phyloP scores from a whole-genome alignment of 164 flowering plant genomes.

The Paratinospora sagittata region DNA sequence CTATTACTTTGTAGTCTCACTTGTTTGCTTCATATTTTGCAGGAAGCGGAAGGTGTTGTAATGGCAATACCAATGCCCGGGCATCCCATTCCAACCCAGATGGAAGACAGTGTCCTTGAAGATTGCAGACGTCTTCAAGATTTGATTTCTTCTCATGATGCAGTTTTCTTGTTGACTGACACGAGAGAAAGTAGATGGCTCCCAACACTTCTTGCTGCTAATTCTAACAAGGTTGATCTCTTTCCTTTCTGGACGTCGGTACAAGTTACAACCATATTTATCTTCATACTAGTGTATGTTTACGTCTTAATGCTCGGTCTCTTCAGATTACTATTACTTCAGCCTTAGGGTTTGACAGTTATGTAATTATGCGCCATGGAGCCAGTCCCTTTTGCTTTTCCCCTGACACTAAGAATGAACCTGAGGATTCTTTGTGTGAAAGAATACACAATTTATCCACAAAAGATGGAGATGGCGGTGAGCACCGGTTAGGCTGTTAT shows the following conservation, averaged over 20 bases:
- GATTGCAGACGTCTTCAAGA: conserved; percentile 66
- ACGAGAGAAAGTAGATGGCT: conserved; percentile 99
- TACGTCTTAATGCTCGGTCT: conserved; percentile 8
- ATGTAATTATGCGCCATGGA: conserved; percentile 98
- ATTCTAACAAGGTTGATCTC: conserved; percentile 65
- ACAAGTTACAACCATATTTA: background rate
- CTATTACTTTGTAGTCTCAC: background rate
- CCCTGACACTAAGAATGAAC: conserved; percentile 26
- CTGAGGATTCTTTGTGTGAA: conserved; percentile 32
- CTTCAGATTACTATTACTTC: conserved; percentile 88
- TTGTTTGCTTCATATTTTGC: conserved; percentile 9
- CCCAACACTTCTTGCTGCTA: conserved; percentile 80
- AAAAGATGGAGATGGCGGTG: conserved; percentile 20
- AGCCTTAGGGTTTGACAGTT: conserved; percentile 95
- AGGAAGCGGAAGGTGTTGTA: conserved; percentile 85
- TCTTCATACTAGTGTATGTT: background rate
- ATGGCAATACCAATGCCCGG: conserved; percentile 99
- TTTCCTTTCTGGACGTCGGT: background rate
- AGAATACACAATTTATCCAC: conserved; percentile 31
- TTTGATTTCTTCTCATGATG: conserved; percentile 80
- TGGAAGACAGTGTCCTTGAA: conserved; percentile 53
- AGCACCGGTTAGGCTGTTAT: conserved; percentile 79
- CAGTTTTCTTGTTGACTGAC: conserved; percentile 83
- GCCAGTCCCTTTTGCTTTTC: conserved; percentile 56
- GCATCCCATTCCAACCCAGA: conserved; percentile 69